A percentile compares a stretch with the other conserved stretches of the same genome.
phyloP scores from a whole-genome alignment of 73 alveolate species.

The Paraurostyla sp. region DNA sequence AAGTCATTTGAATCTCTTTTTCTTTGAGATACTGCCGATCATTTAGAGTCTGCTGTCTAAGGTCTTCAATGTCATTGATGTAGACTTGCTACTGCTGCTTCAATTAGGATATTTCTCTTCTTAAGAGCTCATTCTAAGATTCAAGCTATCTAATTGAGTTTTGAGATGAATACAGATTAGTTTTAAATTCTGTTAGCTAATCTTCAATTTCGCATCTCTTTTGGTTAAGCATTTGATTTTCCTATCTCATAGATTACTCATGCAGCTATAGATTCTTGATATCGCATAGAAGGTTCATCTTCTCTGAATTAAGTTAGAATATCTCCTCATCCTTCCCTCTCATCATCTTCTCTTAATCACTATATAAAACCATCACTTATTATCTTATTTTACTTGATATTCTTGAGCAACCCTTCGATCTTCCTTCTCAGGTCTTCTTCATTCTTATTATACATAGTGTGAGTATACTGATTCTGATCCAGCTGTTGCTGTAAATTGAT shows the following conservation, averaged over 20 bases:
- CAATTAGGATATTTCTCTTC: not conserved
- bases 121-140: not conserved
- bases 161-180: not conserved
- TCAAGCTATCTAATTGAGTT: not conserved
- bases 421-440: conserved; percentile 47
- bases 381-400: not conserved
- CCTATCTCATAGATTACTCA: not conserved
- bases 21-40: conserved; percentile 15
- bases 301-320: conserved; percentile 20
- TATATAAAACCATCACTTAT: not conserved
- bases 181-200: not conserved
- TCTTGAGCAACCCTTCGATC: not conserved
- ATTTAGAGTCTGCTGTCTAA: not conserved
- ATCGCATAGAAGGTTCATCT: not conserved
- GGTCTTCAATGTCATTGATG: not conserved
- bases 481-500: not conserved
- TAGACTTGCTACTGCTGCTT: not conserved
- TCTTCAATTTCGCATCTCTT: conserved; percentile 33
- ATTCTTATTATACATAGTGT: conserved; percentile 22
- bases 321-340: conserved; percentile 19
- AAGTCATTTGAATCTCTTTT: not conserved
- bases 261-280: conserved; percentile 9
- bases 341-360: not conserved
- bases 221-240: not conserved
- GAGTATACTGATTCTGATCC: not conserved